Evolutionary conservation across 2,329 filamentous ascomycete species (phyloP), one percentile per base, ranked within the genome.

Genomic region (Colletotrichum sp.): DNA sequence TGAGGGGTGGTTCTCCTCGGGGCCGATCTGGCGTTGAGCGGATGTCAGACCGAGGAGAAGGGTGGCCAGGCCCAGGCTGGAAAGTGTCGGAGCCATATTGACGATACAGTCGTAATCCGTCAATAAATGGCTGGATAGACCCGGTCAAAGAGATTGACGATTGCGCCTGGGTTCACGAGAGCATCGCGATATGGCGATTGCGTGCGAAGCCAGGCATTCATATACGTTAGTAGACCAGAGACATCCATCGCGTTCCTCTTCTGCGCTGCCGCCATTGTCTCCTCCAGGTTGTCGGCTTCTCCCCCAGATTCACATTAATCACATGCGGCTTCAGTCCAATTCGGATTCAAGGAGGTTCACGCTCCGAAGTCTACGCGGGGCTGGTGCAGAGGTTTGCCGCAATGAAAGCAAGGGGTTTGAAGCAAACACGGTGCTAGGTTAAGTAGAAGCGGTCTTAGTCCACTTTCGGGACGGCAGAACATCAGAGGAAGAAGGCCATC

Each of bases 1-100:
- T 78, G 85, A 85, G 36, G 89, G 90, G 70, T 91, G 90, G 28
- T 85, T 84, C 78, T 91, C 89, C 7, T 85, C 82, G 12, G 79
- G 81, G 28, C 81, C 81, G 74, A 85, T 83, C n/a, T 84, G 83
- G n/a, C 82, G 82, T 77, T 87, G 86, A 7, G 83, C 85, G 57
- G 81, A 71, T n/a, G 79, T 78, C n/a, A 83, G 77, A 24, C 80
- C 78, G 32, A 79, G 65, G 58, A 83, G 71, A 66, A 82, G 68
- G 67, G 79, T 28, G 21, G 52, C 69, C 26, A 79, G 71, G 48
- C 75, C 70, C 15, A 77, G 16, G 32, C 65, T 28, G 16, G 68
- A 43, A 36, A 75, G 16, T 18, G 43, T n/a, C n/a, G 65, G 69
- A 18, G 75, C 67, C 77, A 77, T 78, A 30, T 6, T 71, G 71